These are phyloP conservation scores for Nicotiana tabacum DNA, from an alignment of 257 asterid genomes.

Conservation along the genomic window DNA sequence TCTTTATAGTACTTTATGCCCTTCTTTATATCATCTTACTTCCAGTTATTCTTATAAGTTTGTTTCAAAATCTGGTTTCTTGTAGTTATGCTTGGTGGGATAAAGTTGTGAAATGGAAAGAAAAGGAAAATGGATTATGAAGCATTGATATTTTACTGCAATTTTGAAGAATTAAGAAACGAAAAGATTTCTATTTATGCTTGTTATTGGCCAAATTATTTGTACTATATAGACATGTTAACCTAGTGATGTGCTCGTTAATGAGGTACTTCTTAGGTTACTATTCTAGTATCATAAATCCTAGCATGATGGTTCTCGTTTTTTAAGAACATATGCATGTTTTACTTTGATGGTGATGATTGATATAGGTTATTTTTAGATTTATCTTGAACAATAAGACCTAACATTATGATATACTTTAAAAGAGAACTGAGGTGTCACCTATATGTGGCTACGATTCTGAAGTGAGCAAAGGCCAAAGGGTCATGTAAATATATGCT, in stretches of 20 bases:
- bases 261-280: neutral
- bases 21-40: neutral
- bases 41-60: neutral
- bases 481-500: neutral
- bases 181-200: neutral
- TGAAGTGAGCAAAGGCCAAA: neutral
- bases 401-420: neutral
- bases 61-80: neutral
- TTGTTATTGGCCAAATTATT: neutral
- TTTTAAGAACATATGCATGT: neutral
- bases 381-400: neutral
- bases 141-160: neutral
- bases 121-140: neutral
- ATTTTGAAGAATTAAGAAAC: neutral
- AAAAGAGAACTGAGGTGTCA: neutral
- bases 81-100: neutral
- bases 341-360: neutral
- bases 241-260: neutral
- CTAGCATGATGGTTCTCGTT: neutral
- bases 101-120: neutral
- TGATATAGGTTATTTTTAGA: neutral
- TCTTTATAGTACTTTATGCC: neutral
- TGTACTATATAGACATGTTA: neutral
- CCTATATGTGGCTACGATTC: neutral
- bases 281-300: neutral